Percentiles rank a stretch among this genome's conserved stretches.
Conservation (phyloP, 495 filamentous ascomycete species). For the Xanthoparmelia taractica region DNA sequence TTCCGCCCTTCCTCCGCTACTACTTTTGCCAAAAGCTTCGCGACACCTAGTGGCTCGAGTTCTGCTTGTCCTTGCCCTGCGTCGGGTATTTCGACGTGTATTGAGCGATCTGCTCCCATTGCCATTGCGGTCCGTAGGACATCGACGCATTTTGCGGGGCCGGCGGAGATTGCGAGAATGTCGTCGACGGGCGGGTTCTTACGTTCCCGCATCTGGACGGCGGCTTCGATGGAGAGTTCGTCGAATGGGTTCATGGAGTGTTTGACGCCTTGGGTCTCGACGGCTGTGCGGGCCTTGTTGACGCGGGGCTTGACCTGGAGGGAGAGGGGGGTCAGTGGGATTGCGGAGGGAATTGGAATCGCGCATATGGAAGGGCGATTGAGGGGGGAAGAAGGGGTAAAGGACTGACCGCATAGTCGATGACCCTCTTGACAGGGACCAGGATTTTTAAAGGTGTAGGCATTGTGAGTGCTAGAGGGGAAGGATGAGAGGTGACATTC, state of each 20-base stretch:
- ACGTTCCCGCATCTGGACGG: slow-evolving; percentile 84
- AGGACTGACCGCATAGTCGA: slow-evolving; percentile 87
- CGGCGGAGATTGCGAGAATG: slow-evolving; percentile 83
- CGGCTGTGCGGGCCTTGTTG: slow-evolving; percentile 88
- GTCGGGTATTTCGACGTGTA: slow-evolving; percentile 68
- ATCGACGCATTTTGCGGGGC: slow-evolving; percentile 78
- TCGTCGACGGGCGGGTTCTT: slow-evolving; percentile 60
- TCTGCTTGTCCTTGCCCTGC: slow-evolving; percentile 35
- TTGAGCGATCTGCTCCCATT: slow-evolving; percentile 89
- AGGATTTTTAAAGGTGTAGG: slow-evolving; percentile 75
- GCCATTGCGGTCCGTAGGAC: slow-evolving; percentile 93
- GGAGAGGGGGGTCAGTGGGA: neutral
- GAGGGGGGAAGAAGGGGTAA: neutral
- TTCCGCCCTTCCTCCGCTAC: slow-evolving; percentile 79
- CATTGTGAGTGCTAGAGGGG: slow-evolving; percentile 42
- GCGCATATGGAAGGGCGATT: slow-evolving; percentile 1
- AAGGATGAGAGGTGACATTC: neutral
- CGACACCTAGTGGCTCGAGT: slow-evolving; percentile 84
- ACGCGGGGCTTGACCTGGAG: slow-evolving; percentile 90
- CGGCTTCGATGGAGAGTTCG: slow-evolving; percentile 94
- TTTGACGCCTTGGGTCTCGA: slow-evolving; percentile 88
- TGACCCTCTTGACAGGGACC: slow-evolving; percentile 94
- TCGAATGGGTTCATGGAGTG: slow-evolving; percentile 99
- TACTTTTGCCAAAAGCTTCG: slow-evolving; percentile 74
- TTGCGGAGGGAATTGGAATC: neutral